These are phyloP conservation scores for Dendrobium officinale DNA, from an alignment of 106 monocot genomes.

Conservation along the genomic window DNA sequence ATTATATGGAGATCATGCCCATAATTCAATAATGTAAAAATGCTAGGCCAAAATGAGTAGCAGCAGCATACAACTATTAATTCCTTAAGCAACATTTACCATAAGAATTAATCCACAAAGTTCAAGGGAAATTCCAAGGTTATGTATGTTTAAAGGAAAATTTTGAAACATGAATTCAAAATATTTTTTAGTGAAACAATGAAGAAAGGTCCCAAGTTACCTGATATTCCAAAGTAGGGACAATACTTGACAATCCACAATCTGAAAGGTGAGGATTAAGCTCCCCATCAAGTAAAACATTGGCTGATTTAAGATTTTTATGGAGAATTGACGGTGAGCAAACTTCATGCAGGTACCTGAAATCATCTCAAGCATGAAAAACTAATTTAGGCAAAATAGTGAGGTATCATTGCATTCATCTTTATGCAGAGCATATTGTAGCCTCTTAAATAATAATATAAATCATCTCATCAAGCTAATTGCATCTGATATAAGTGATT, in stretches of 20 bases:
- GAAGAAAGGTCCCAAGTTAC: constrained; percentile 6
- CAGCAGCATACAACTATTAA: not conserved
- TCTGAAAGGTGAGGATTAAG: constrained; percentile 76
- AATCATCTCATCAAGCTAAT: not conserved
- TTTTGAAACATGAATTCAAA: not conserved
- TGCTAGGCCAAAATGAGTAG: not conserved
- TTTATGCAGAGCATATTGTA: not conserved
- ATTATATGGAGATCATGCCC: not conserved
- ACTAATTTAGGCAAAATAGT: not conserved
- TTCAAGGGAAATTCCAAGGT: not conserved
- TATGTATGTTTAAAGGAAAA: not conserved
- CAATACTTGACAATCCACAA: constrained; percentile 54
- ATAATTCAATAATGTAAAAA: not conserved
- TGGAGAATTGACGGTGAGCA: constrained; percentile 76
- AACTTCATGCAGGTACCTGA: constrained; percentile 86
- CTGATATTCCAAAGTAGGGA: constrained; percentile 37
- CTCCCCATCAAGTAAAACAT: constrained; percentile 75
- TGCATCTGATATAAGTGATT: not conserved
- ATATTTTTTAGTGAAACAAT: not conserved
- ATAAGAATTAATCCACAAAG: not conserved
- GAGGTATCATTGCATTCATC: not conserved
- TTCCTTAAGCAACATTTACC: not conserved
- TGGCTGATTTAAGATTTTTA: constrained; percentile 86
- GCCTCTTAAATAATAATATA: not conserved
- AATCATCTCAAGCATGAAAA: constrained; percentile 10